Base-by-base conservation (phyloP, 2,329 filamentous ascomycete genomes). In the Xylariaceae sp. region DNA sequence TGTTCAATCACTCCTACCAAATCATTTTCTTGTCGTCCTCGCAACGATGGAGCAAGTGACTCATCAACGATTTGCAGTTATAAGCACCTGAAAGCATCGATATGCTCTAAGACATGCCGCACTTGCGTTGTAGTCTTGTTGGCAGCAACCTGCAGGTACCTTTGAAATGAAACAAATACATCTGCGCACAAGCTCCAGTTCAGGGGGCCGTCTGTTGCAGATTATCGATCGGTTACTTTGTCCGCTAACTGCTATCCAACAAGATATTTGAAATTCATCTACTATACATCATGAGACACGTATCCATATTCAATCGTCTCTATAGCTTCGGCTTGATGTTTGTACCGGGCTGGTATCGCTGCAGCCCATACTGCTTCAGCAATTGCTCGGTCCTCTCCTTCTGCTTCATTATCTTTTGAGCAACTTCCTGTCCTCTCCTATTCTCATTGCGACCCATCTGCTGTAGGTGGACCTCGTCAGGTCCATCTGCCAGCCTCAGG, bases 381-480 rank as follows among this genome's bases (percentile, higher is more conserved):
- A 90, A 55, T 67, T 81, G 69, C 53, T 76, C 75, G 12, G 81
- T 75, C 68, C 74, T 81, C 55, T 70, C 65, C 60, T 70, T 73
- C 68, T 90, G 85, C 57, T 65, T 69, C 51, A 72, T 65, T 41
- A 88, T 79, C 57, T 74, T 74, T 44, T 71, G 68, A 30, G 81
- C 69, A 32, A 81, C 73, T 50, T 73, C 76, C 48, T 66, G 59
- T 40, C 78, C 81, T 49, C 77, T 74, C 63, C 75, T 83, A 61
- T 88, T 89, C 73, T 92, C 86, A 52, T 88, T 88, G 52, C 74
- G 72, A 12, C 85, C 86, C 69, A 92, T 70, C 67, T 92, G 86
- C 61, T 86, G 71, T 50, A 89, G 65, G 63, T 94, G 92, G 44
- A 97, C 92, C 77, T 98, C 92, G 65, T 98, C 92, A 0, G 92